phyloP scores from a whole-genome alignment of 2,329 filamentous ascomycete genomes.

The Immersiporthe knoxdaviesiana region DNA sequence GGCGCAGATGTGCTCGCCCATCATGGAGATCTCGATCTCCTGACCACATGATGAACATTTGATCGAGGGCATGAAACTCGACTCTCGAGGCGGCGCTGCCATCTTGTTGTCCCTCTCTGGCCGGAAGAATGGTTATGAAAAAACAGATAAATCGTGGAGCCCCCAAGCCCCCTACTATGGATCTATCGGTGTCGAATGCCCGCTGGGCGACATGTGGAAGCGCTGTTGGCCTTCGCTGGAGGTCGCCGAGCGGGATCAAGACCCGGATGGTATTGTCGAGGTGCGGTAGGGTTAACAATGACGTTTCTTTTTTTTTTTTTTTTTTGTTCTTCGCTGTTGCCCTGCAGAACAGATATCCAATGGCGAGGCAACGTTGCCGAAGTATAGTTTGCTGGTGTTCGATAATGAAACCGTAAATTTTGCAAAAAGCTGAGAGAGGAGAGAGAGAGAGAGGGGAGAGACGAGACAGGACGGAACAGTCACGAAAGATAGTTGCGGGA shows the following conservation, averaged over 20 bases:
- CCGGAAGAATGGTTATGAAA: background rate
- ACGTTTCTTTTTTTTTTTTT: too few relatives aligned
- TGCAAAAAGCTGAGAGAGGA: background rate
- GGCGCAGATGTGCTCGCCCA: slow-evolving; percentile 82
- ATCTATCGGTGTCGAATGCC: background rate
- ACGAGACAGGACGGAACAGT: background rate
- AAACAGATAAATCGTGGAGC: background rate
- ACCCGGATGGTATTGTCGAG: background rate
- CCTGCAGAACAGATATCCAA: background rate
- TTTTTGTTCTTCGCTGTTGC: background rate
- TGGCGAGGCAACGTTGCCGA: background rate
- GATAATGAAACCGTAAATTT: background rate
- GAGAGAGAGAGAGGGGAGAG: background rate
- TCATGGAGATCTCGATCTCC: slow-evolving; percentile 80
- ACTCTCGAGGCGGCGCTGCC: slow-evolving; percentile 58
- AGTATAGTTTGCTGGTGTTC: background rate
- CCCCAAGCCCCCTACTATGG: background rate
- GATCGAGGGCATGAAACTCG: slow-evolving; percentile 76
- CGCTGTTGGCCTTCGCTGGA: background rate
- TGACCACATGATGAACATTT: slow-evolving; percentile 82
- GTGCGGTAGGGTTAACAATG: background rate
- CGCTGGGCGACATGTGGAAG: slow-evolving; percentile 8
- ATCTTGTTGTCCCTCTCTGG: slow-evolving; percentile 42
- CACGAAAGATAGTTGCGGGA: background rate
- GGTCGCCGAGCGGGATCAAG: background rate